Percentiles rank a stretch among this genome's conserved stretches.
Evolutionary conservation across 495 filamentous ascomycete species (phyloP).

Genomic region (Amorphotheca resinae): DNA sequence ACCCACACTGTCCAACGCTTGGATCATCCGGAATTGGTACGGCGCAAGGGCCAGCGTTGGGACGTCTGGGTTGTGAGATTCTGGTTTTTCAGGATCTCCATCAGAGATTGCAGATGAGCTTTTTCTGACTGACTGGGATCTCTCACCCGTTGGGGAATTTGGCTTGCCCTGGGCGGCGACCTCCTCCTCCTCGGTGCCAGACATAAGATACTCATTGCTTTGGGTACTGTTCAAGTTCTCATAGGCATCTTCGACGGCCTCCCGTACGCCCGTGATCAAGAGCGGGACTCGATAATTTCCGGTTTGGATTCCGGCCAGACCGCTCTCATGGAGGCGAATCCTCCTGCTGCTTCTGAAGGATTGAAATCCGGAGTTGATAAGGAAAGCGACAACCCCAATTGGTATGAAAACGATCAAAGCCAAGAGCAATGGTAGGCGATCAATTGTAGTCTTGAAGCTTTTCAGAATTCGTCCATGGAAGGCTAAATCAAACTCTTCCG

Average conservation of each 20-base stretch:
- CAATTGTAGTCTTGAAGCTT: conserved; percentile 20
- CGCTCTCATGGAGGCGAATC: conserved; percentile 62
- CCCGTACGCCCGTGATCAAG: conserved; percentile 57
- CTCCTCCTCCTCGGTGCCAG: conserved; percentile 15
- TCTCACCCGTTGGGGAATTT: conserved; percentile 4
- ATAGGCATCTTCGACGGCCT: conserved; percentile 59
- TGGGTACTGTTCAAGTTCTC: conserved; percentile 55
- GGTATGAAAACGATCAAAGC: conserved; percentile 55
- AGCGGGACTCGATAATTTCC: conserved; percentile 64
- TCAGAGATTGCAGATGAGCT: neutral
- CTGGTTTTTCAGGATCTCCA: conserved; percentile 3
- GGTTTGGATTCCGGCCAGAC: conserved; percentile 47
- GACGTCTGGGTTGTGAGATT: conserved; percentile 25
- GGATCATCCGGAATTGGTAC: conserved; percentile 73
- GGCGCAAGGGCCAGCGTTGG: conserved; percentile 67
- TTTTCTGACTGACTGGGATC: conserved; percentile 13
- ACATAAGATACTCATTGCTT: conserved; percentile 36
- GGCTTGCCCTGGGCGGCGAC: neutral
- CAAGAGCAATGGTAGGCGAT: conserved; percentile 42
- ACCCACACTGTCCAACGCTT: conserved; percentile 59
- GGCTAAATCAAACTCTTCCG: conserved; percentile 5
- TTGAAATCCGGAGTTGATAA: conserved; percentile 66
- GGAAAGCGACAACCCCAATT: conserved; percentile 52
- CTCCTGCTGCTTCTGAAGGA: conserved; percentile 56
- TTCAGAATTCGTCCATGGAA: conserved; percentile 12